Evolutionary conservation across 108 stramenopile genomes (phyloP).

Genomic region (Cyclostephanos tholiformis): DNA sequence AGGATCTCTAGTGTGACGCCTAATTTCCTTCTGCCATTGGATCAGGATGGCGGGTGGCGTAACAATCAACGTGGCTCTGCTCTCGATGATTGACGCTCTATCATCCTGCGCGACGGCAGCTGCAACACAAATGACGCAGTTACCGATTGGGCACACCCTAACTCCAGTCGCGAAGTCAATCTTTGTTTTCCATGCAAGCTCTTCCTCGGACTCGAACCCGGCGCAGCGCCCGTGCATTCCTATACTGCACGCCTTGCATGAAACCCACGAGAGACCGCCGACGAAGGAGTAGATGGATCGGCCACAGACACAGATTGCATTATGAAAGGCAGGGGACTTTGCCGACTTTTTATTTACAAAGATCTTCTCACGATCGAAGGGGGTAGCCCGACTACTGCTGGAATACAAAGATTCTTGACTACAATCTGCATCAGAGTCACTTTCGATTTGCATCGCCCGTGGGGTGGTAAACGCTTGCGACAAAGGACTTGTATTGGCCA

Average conservation of each 20-base stretch:
- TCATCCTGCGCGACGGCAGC: slow-evolving; percentile 1
- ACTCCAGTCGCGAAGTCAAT: neutral
- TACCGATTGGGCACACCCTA: slow-evolving; percentile 8
- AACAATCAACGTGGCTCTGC: slow-evolving; percentile 72
- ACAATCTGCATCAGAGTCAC: neutral
- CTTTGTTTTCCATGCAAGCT: slow-evolving; percentile 11
- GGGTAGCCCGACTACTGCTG: neutral
- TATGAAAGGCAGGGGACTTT: slow-evolving; percentile 8
- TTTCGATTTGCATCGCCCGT: neutral
- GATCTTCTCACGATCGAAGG: neutral
- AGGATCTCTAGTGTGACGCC: slow-evolving; percentile 44
- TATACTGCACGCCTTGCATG: slow-evolving; percentile 41
- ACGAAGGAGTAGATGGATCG: slow-evolving; percentile 15
- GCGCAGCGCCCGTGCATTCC: slow-evolving; percentile 51
- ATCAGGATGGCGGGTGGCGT: slow-evolving; percentile 66
- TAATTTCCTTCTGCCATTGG: slow-evolving; percentile 77
- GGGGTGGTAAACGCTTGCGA: neutral
- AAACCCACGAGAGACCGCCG: slow-evolving; percentile 24
- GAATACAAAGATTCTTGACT: neutral
- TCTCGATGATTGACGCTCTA: slow-evolving; percentile 36
- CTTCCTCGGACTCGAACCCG: slow-evolving; percentile 17
- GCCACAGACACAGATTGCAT: slow-evolving; percentile 53
- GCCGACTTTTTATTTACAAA: neutral
- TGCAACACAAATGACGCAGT: slow-evolving; percentile 51
- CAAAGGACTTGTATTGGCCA: slow-evolving; percentile 50